phyloP scores from a whole-genome alignment of 2,329 filamentous ascomycete genomes.

The Fusarium keratoplasticum region DNA sequence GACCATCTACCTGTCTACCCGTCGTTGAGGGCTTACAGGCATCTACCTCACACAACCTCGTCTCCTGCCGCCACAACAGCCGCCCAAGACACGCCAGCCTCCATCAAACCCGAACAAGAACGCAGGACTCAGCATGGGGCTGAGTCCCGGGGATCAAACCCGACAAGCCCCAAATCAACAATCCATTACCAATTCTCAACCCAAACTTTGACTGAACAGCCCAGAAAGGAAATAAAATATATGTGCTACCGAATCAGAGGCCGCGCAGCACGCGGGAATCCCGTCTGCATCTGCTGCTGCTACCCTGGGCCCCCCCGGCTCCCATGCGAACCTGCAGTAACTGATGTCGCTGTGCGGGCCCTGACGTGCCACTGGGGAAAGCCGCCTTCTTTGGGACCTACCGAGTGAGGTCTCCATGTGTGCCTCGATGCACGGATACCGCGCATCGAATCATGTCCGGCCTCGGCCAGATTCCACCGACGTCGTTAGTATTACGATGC shows the following conservation, averaged over 20 bases:
- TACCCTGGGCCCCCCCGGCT: constrained; percentile 21
- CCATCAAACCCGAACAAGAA: constrained; percentile 15
- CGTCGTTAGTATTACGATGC: constrained; percentile 6
- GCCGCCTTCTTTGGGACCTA: background rate
- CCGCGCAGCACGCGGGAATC: constrained; percentile 29
- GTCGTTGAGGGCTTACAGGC: background rate
- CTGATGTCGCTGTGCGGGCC: constrained; percentile 9
- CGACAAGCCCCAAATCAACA: constrained; percentile 31
- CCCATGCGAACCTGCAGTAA: constrained; percentile 22
- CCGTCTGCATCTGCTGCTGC: constrained; percentile 19
- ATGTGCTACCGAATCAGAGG: constrained; percentile 35
- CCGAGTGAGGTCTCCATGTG: background rate
- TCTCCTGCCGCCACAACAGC: constrained; percentile 7
- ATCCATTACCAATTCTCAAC: constrained; percentile 38
- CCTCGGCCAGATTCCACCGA: constrained; percentile 17
- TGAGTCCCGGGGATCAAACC: constrained; percentile 9
- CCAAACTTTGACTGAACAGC: constrained; percentile 23
- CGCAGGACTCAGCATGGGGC: background rate
- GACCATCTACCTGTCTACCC: background rate
- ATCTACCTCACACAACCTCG: constrained; percentile 4
- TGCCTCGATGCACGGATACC: background rate
- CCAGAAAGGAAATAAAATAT: constrained; percentile 28
- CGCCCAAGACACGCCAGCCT: constrained; percentile 5
- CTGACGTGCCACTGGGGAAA: constrained; percentile 7
- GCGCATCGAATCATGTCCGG: constrained; percentile 9